Base-by-base conservation (phyloP, 805 yeast genomes). In the Yamadazyma paraphyllophila region DNA sequence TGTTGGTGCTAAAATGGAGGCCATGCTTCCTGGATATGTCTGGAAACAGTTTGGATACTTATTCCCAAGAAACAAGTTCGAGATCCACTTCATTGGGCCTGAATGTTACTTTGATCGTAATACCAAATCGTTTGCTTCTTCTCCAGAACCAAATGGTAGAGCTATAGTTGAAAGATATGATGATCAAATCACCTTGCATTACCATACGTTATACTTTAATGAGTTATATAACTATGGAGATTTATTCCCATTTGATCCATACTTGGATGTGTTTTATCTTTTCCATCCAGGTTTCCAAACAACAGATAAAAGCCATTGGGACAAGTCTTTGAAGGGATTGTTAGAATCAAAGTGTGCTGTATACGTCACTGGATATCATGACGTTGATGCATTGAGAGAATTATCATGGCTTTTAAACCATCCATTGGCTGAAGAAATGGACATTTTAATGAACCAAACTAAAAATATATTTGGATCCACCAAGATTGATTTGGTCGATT, bases 231-330 rank as follows among this genome's bases (percentile, higher is more conserved):
- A 90, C 58, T 83, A 88, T 40, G 94, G 91, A 58, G 97, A 92
- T 67, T 88, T 94, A 64, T 88, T 89, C 82, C 99, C 99, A 4
- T 94, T 91, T 65, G 99, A 94, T 65, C 99, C 99, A 37, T 94
- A 92, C 66, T 77, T 88, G 62, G 99, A 94, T 63, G 81, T 82
- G 24, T 94, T 94, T 67, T 90, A 89, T 78, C 75, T 88, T 43
- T 94, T 92, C 85, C 98, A 92, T 64, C 98, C 99, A 2, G 97
- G 97, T 34, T 80, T 90, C 60, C 83, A 88, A 14, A 85, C 94
- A 7, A 86, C 88, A 11, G 96, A 88, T 58, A 76, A 79, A 62
- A 83, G 84, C 48, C 79, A 81, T 59, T 92, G 98, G 97, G 79
- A 79, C 52, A 85, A 88, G 63, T 76, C 96, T 0, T 70, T 94